phyloP scores from a whole-genome alignment of 495 filamentous ascomycete genomes.

The Tuber magnatum region DNA sequence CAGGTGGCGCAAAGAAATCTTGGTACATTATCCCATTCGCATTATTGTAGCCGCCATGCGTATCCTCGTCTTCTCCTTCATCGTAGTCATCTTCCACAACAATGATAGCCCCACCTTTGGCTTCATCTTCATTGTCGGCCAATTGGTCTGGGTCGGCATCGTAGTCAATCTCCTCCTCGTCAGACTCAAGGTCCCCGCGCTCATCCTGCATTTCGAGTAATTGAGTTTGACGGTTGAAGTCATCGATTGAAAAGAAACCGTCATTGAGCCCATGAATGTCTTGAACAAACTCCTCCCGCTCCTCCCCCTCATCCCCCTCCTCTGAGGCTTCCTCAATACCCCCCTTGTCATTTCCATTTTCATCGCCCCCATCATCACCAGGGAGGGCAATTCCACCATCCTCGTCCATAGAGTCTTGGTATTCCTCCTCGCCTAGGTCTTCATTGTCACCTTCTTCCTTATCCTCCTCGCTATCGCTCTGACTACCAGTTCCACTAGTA shows the following conservation, averaged over 20 bases:
- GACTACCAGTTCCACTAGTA: conserved; percentile 5
- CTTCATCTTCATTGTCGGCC: conserved; percentile 23
- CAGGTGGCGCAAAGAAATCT: conserved; percentile 72
- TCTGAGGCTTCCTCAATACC: conserved; percentile 43
- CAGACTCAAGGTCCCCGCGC: conserved; percentile 46
- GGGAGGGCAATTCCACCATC: conserved; percentile 46
- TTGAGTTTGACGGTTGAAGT: conserved; percentile 91
- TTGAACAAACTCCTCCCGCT: conserved; percentile 44
- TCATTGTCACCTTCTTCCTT: conserved; percentile 39
- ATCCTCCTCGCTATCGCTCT: conserved; percentile 38
- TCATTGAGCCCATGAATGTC: conserved; percentile 73
- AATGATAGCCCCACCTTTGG: not conserved
- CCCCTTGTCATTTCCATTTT: conserved; percentile 34
- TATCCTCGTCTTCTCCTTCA: conserved; percentile 48
- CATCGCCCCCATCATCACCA: conserved; percentile 35
- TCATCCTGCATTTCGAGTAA: conserved; percentile 75
- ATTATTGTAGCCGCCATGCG: conserved; percentile 49
- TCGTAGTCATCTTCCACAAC: conserved; percentile 45
- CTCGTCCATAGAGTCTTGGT: conserved; percentile 45
- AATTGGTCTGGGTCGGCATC: conserved; percentile 51
- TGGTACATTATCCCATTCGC: conserved; percentile 66
- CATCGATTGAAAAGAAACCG: conserved; percentile 95
- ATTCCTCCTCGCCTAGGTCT: conserved; percentile 43
- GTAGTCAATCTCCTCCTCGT: conserved; percentile 62
- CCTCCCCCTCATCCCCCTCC: conserved; percentile 37